Conservation (phyloP, 2,329 filamentous ascomycete species). For the Onygenales sp. region DNA sequence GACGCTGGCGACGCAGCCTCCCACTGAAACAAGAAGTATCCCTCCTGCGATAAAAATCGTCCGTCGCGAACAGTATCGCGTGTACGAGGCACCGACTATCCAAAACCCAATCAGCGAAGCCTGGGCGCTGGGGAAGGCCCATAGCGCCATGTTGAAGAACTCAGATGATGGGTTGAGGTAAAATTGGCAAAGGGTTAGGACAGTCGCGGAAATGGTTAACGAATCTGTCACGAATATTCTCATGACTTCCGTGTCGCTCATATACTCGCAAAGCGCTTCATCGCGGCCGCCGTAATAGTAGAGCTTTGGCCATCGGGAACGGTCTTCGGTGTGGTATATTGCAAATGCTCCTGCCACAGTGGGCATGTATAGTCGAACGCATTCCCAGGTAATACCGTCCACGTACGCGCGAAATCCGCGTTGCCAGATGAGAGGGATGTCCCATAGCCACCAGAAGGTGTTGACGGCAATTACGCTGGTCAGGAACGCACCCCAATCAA, state of each 20-base stretch:
- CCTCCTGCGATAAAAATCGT: not conserved
- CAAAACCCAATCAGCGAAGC: slow-evolving; percentile 1
- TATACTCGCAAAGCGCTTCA: not conserved
- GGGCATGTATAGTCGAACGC: slow-evolving; percentile 1
- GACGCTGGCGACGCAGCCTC: not conserved
- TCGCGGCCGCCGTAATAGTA: slow-evolving; percentile 2
- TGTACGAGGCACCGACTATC: not conserved
- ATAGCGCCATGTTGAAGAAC: not conserved
- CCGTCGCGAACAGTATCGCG: not conserved
- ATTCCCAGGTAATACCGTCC: slow-evolving; percentile 4
- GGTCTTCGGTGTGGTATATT: not conserved
- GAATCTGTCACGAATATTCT: slow-evolving; percentile 1
- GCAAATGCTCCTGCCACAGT: not conserved
- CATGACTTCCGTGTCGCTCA: not conserved
- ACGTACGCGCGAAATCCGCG: slow-evolving; percentile 1
- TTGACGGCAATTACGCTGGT: not conserved
- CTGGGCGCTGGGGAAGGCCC: slow-evolving; percentile 1
- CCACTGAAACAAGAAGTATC: not conserved
- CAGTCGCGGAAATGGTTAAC: not conserved
- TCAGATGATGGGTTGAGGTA: not conserved
- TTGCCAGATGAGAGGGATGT: not conserved
- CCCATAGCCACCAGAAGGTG: slow-evolving; percentile 1
- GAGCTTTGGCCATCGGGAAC: slow-evolving; percentile 1
- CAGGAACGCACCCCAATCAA: not conserved
- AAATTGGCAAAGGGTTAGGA: not conserved